Evolutionary conservation across 2,329 filamentous ascomycete species (phyloP).

Genomic region (Penicillium nordicum): DNA sequence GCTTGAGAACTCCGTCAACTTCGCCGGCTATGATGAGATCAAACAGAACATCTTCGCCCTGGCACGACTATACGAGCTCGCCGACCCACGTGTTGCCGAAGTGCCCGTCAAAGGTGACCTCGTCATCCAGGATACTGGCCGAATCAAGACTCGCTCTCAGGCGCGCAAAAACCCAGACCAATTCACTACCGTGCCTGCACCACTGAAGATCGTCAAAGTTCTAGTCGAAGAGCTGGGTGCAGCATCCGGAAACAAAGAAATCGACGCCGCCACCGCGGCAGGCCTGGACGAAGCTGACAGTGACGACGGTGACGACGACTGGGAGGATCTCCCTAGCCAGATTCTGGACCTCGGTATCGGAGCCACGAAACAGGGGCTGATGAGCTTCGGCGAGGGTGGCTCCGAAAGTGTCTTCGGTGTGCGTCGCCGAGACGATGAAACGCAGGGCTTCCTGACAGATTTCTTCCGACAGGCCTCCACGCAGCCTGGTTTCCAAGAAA

Average conservation of each 20-base stretch:
- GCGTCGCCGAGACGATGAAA: constrained; percentile 82
- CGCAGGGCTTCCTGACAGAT: constrained; percentile 74
- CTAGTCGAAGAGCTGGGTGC: constrained; percentile 87
- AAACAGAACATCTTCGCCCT: constrained; percentile 93
- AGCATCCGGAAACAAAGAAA: constrained; percentile 60
- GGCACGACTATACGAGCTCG: constrained; percentile 82
- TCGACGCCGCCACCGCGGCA: constrained; percentile 56
- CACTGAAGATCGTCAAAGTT: constrained; percentile 94
- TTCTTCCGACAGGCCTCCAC: constrained; percentile 66
- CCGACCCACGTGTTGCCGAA: constrained; percentile 73
- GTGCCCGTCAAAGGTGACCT: constrained; percentile 89
- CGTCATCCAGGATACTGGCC: constrained; percentile 71
- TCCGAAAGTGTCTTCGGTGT: constrained; percentile 47
- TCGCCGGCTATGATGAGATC: constrained; percentile 97
- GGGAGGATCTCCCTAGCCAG: constrained; percentile 82
- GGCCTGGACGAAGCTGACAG: constrained; percentile 60
- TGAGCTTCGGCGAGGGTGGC: constrained; percentile 63
- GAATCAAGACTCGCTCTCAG: constrained; percentile 92
- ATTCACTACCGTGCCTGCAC: constrained; percentile 81
- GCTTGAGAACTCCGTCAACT: constrained; percentile 95
- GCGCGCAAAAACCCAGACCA: constrained; percentile 84
- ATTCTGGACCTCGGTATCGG: constrained; percentile 72
- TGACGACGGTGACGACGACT: constrained; percentile 73
- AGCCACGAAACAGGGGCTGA: constrained; percentile 69
- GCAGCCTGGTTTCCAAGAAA: constrained; percentile 54